phyloP scores from a whole-genome alignment of 1,139 yeast species.

The Petasospora fabianii region DNA sequence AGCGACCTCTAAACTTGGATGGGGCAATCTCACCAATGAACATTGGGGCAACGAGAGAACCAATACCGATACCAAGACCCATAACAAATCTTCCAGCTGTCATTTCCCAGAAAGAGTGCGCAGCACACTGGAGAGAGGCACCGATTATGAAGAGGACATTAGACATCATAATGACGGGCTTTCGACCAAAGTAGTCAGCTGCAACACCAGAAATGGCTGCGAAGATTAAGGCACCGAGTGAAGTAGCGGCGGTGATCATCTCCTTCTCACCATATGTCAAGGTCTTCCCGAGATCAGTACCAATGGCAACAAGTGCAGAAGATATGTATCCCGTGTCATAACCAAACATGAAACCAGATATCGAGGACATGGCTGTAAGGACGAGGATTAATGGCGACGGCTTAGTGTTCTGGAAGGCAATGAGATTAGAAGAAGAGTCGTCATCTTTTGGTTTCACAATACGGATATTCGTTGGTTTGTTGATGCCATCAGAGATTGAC shows the following conservation, averaged over 20 bases:
- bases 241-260: conserved; percentile 86
- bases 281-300: conserved; percentile 56
- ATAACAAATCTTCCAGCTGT: conserved; percentile 81
- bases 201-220: conserved; percentile 70
- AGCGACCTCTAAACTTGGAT: conserved; percentile 80
- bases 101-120: conserved; percentile 85
- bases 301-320: conserved; percentile 79
- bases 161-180: conserved; percentile 71
- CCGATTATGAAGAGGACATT: conserved; percentile 77
- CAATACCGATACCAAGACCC: conserved; percentile 95
- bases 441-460: conserved; percentile 8
- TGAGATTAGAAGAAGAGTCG: conserved; percentile 17
- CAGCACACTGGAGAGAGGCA: conserved; percentile 73
- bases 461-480: conserved; percentile 2
- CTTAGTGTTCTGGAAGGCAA: conserved; percentile 31
- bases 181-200: conserved; percentile 81
- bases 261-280: conserved; percentile 76
- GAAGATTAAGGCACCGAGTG: conserved; percentile 83
- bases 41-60: conserved; percentile 87
- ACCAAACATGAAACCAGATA: conserved; percentile 93
- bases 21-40: conserved; percentile 92
- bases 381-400: conserved; percentile 62
- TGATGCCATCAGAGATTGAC: background rate
- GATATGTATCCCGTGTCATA: conserved; percentile 95
- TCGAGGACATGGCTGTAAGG: conserved; percentile 74